A percentile compares a stretch with the other conserved stretches of the same genome.
phyloP scores from a whole-genome alignment of 805 yeast species.

The Phaffomyces antillensis region DNA sequence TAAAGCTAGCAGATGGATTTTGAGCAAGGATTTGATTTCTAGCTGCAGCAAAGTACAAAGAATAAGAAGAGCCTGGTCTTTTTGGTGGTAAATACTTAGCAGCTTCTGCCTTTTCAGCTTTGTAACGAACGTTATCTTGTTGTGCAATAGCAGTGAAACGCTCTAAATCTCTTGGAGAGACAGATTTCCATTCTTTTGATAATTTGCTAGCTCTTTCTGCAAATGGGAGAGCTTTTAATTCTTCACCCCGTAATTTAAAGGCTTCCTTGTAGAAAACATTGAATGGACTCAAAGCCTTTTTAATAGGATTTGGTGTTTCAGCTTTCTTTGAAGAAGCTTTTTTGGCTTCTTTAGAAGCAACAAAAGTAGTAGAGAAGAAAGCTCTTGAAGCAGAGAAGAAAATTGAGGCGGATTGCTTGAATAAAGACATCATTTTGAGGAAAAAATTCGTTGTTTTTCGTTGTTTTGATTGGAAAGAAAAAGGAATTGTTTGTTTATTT shows the following conservation, averaged over 20 bases:
- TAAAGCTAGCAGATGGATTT: conserved; percentile 12
- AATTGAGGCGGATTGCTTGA: background rate
- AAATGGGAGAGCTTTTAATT: conserved; percentile 8
- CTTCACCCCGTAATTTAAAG: conserved; percentile 7
- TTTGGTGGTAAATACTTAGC: conserved; percentile 19
- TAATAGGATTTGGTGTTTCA: background rate
- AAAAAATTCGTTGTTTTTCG: background rate
- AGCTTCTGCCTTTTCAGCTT: conserved; percentile 11
- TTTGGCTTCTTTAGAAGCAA: background rate
- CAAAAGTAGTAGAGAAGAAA: background rate
- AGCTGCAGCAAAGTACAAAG: conserved; percentile 9
- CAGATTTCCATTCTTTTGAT: conserved; percentile 9
- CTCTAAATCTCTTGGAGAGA: conserved; percentile 9
- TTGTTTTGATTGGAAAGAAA: background rate
- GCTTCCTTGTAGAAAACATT: conserved; percentile 11
- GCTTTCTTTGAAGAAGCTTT: background rate
- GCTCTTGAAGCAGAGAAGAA: background rate
- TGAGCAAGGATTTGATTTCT: conserved; percentile 7
- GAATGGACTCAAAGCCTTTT: conserved; percentile 5
- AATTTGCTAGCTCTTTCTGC: conserved; percentile 10
- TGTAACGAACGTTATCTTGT: conserved; percentile 11
- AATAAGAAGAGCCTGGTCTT: conserved; percentile 15
- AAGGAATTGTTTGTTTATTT: background rate
- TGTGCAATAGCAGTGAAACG: conserved; percentile 8
- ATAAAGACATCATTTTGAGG: background rate